These are phyloP conservation scores for Takakia lepidozioides DNA, from an alignment of 225 moss, liverwort and hornwort species.

Conservation along the genomic window DNA sequence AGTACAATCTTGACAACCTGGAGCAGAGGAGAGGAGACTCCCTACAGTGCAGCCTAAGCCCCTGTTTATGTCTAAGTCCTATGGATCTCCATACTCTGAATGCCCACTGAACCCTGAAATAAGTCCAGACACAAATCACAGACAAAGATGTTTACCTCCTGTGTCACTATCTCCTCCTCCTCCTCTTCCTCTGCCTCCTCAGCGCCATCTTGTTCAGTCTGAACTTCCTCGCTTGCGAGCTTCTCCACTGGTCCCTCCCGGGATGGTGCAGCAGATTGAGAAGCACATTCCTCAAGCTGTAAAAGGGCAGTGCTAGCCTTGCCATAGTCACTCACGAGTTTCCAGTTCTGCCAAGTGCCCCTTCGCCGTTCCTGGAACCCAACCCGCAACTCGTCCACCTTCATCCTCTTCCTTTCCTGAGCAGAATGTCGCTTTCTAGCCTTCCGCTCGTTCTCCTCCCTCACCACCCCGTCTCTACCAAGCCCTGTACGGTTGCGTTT, in stretches of 20 bases:
- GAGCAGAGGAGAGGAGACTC: no score
- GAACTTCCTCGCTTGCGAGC: conserved; percentile 11
- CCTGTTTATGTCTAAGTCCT: no score
- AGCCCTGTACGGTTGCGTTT: conserved; percentile 64
- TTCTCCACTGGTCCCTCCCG: conserved; percentile 10
- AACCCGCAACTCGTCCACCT: conserved; percentile 55
- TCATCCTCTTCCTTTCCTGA: conserved; percentile 46
- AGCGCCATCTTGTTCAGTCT: conserved; percentile 16
- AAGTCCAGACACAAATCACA: background rate
- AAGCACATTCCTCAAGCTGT: conserved; percentile 69
- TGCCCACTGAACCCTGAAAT: no score
- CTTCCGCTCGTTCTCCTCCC: conserved; percentile 42
- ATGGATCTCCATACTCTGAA: no score
- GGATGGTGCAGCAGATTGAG: conserved; percentile 11
- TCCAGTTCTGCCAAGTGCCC: conserved; percentile 75
- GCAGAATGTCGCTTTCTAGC: conserved; percentile 45
- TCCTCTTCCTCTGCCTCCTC: conserved; percentile 51
- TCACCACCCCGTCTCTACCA: conserved; percentile 59
- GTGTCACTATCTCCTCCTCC: conserved; percentile 80
- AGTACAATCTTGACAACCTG: no score
- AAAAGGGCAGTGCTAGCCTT: conserved; percentile 68
- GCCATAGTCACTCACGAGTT: conserved; percentile 61
- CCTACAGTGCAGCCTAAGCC: no score
- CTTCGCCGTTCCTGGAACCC: conserved; percentile 86
- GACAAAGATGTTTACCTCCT: conserved; percentile 36